Evolutionary conservation across 2,329 filamentous ascomycete genomes (phyloP).

Genomic region (Cadophora luteo-olivacea): DNA sequence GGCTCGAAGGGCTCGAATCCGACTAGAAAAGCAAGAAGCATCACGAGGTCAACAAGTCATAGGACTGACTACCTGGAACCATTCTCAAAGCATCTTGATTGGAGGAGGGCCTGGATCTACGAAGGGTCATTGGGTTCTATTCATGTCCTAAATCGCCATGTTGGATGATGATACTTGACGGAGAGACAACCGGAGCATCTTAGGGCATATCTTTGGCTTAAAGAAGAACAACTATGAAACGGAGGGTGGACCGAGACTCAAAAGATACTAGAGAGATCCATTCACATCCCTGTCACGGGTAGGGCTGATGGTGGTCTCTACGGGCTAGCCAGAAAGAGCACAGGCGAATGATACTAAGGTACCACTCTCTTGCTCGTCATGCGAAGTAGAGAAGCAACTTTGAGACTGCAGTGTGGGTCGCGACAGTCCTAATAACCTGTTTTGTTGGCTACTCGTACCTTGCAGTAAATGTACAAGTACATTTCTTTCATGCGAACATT

Average conservation of each 20-base stretch:
- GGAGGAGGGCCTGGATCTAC: background rate
- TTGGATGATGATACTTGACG: background rate
- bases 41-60: background rate
- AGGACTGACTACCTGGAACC: background rate
- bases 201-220: background rate
- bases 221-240: background rate
- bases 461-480: too few relatives aligned
- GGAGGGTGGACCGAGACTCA: background rate
- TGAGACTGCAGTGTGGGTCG: too few relatives aligned
- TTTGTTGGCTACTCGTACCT: too few relatives aligned
- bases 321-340: background rate
- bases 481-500: too few relatives aligned
- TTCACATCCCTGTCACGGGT: constrained; percentile 10
- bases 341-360: too few relatives aligned
- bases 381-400: too few relatives aligned
- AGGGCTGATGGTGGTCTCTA: background rate
- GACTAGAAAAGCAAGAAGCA: background rate
- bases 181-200: background rate
- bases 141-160: background rate
- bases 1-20: background rate
- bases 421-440: too few relatives aligned
- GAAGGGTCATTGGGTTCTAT: background rate
- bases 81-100: background rate
- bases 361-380: background rate
- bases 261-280: background rate